Base-by-base conservation (phyloP, 345 rosid species). In the Dimocarpus longan region DNA sequence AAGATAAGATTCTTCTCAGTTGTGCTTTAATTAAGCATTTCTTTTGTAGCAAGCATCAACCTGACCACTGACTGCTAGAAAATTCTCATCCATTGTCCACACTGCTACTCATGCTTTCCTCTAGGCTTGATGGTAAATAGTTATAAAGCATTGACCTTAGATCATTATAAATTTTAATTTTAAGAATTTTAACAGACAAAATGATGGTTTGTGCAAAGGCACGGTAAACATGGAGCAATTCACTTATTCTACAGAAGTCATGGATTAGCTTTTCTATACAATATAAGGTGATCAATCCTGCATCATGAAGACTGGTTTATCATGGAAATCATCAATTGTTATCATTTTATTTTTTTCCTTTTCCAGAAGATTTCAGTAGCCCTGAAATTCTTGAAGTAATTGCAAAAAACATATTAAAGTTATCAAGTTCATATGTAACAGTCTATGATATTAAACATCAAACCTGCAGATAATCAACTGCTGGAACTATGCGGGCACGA, bases 391-490 rank as follows among this genome's bases (percentile, higher is more conserved):
- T 13, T 46, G 4, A 70, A 70, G 19, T 70, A 71, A 71, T 32
- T 50, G 57, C n/a, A 9, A 37, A 40, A 18, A 59, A 63, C 11
- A 59, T n/a, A 4, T 1, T 24, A 10, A 62, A 44, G 5, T 59
- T 21, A 42, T 1, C 18, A 50, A 24, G 37, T 16, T 59, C 32
- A 24, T 19, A 62, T 62, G 39, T 6, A 60, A 63, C 21, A 60
- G 39, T 5, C 16, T 40, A 64, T 44, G 12, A 64, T 8, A 15
- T 28, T 1, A 62, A 66, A 69, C 15, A 77, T 50, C 82, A 43
- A 74, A 93, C 95, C 92, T 95, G 94, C 57, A 91, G 6, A 80
- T 89, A 92, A 88, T 93, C 98, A 9, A 91, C 92, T 5, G 97
- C 97, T 11, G 97, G 79, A 78, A 95, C 78, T 37, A 89, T 32